phyloP scores from a whole-genome alignment of 208 protist species.

The Strigomonas culicis region DNA sequence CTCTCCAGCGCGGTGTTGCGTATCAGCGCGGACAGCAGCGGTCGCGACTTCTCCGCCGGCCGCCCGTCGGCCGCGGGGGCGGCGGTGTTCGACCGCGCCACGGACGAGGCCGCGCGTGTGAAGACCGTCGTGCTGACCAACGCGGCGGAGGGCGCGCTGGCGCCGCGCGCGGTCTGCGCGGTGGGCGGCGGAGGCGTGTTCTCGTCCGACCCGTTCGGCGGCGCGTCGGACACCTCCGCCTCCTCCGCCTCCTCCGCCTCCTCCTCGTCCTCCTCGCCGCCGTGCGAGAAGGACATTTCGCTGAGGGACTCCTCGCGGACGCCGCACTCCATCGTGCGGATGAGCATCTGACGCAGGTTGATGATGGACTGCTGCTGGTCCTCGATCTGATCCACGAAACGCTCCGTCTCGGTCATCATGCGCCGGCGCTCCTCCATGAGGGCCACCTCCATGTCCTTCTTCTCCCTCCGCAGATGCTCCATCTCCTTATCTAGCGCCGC shows the following conservation, averaged over 20 bases:
- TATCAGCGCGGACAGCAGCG: conserved; percentile 1
- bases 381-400: conserved; percentile 70
- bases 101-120: too few species aligned
- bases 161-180: not conserved
- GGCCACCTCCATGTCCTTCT: conserved; percentile 49
- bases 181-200: not conserved
- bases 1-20: not conserved
- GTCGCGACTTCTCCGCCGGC: not conserved
- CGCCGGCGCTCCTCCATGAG: conserved; percentile 65
- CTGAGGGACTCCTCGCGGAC: conserved; percentile 17
- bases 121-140: too few species aligned
- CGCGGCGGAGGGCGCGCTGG: not conserved
- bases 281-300: not conserved
- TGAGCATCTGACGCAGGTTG: conserved; percentile 76
- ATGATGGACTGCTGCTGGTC: conserved; percentile 84
- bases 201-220: not conserved
- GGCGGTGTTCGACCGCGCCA: too few species aligned
- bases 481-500: conserved; percentile 49
- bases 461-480: conserved; percentile 56
- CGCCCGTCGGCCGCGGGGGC: too few species aligned
- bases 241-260: conserved; percentile 12
- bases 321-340: conserved; percentile 57
- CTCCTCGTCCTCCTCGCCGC: conserved; percentile 17
- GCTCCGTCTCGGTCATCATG: conserved; percentile 58
- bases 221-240: not conserved